phyloP scores from a whole-genome alignment of 164 flowering plant species.

The Cinnamomum chago region DNA sequence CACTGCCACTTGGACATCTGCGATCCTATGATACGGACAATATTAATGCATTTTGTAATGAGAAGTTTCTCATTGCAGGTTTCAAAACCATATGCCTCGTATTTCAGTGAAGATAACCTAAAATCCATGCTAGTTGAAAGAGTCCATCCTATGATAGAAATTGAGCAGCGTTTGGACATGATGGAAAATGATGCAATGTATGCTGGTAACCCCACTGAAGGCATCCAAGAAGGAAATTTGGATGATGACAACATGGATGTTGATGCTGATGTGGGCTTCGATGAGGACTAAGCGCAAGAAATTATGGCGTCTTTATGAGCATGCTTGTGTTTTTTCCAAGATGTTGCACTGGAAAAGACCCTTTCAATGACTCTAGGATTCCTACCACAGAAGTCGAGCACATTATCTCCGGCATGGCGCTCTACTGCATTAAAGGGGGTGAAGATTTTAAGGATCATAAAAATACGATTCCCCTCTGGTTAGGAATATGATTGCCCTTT shows the following conservation, averaged over 20 bases:
- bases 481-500: too few species aligned
- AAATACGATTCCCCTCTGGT: too few species aligned
- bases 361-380: too few species aligned
- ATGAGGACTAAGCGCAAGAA: constrained; percentile 27
- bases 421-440: too few species aligned
- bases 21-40: not conserved
- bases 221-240: constrained; percentile 22
- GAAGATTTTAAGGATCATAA: too few species aligned
- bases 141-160: constrained; percentile 5
- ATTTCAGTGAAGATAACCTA: constrained; percentile 49
- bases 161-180: constrained; percentile 10
- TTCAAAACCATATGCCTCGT: constrained; percentile 56
- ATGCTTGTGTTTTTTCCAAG: too few species aligned
- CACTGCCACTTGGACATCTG: not conserved
- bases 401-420: too few species aligned
- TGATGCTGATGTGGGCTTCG: constrained; percentile 28
- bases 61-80: constrained; percentile 36
- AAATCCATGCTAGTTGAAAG: constrained; percentile 30
- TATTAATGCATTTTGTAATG: not conserved
- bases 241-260: constrained; percentile 34
- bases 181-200: constrained; percentile 7
- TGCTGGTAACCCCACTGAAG: constrained; percentile 20
- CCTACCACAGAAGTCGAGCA: too few species aligned
- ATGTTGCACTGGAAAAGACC: too few species aligned
- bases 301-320: too few species aligned